Evolutionary conservation across 495 filamentous ascomycete genomes (phyloP), one percentile per base, ranked within the genome.

Genomic region (Bacidia gigantensis): DNA sequence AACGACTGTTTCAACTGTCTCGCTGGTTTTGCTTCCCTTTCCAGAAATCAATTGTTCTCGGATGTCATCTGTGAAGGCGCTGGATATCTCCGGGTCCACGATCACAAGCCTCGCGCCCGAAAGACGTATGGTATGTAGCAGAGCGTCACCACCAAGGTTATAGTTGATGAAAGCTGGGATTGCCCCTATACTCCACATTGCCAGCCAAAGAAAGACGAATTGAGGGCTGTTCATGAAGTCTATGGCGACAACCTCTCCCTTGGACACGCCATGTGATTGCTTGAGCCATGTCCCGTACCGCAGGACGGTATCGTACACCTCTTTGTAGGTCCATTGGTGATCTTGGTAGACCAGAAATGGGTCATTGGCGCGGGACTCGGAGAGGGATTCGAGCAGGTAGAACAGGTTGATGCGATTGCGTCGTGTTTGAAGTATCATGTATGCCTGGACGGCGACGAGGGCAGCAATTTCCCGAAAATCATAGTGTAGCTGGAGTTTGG

Each of bases 131-230:
- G 84, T 90, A 64, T 98, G 90, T 24, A 81, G 62, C 53, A 98
- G 68, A 1, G 89, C 74, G 24, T 86, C 78, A 11, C 82, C 84
- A 1, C 73, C 72, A 42, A 97, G 64, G 58, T 96, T 97, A 66
- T 92, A 94, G 64, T 98, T 98, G 68, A 98, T 84, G 54, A 93
- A 86, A 0, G 90, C 92, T n/a, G 90, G 89, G 23, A 76, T 77
- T 0, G 86, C 89, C 0, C 92, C 92, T 39, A 97, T 79, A 17
- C 82, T 80, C 89, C 90, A 96, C 26, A 96, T 65, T 0, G 83
- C 92, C 21, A 94, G 72, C 70, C 80, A 77, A n/a, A 95, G 53
- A 68, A 94, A 93, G 11, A 95, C 57, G 60, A 89, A 92, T 3
- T 77, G 76, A 12, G 86, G 81, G 22, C 79, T 86, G 60, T 98